Evolutionary conservation across 2,329 filamentous ascomycete species (phyloP), one percentile per base, ranked within the genome.

Genomic region (Fusarium pseudocircinatum): DNA sequence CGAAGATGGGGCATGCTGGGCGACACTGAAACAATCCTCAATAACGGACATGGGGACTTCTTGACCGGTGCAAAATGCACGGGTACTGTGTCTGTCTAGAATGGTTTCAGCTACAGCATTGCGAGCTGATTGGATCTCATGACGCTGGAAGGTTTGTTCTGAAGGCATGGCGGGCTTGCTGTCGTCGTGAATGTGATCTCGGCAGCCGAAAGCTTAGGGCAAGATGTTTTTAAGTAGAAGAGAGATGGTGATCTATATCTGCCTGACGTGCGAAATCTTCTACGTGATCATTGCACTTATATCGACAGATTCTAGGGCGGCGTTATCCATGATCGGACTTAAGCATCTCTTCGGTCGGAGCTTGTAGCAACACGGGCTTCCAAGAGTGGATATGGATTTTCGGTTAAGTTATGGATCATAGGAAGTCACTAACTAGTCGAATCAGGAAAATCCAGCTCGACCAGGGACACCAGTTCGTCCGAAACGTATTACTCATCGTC

Each of bases 1-100:
- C 0, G 67, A 63, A 20, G 69, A 72, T 1, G 67, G 69, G 7
- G 69, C 52, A 6, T 71, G 63, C 15, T 72, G 67, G 6, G 67
- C 63, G 18, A 72, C 36, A 4, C 54, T 72, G 34, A 72, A 44
- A 10, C 68, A 72, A 18, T 57, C 62, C 20, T 72, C 52, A 0
- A 72, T 36, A 1, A 53, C 8, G 1, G 40, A 44, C 7, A 56
- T 52, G 0, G 67, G 69, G 1, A 71, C 58, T 11, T 50, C 22
- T 44, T 60, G 53, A 12, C 52, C 57, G 2, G 58, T 60, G 13
- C 66, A 67, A 11, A 72, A 71, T 11, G 63, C 47, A 3, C 69
- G 67, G 2, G 69, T 71, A 14, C 62, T 71, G 0, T 67, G 67
- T 1, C 63, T 49, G n/a, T 56, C 62, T 0, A 71, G 32, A 9